Evolutionary conservation across 1,284 basidiomycete genomes (phyloP).

Genomic region (Rhodotorula sp.): DNA sequence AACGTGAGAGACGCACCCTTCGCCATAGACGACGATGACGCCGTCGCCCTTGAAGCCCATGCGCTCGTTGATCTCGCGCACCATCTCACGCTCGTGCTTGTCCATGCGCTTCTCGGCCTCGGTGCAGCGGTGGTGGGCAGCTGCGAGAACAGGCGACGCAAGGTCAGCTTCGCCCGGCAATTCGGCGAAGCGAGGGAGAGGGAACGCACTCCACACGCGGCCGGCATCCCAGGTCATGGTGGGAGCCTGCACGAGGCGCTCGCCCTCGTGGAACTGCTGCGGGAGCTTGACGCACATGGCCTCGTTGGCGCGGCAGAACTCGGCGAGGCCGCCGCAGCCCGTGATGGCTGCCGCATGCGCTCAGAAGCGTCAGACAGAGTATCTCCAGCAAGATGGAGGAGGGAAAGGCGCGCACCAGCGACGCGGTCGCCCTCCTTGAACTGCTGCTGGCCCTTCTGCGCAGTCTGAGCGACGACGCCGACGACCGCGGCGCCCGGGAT

Average conservation of each 20-base stretch:
- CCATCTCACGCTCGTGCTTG: slow-evolving; percentile 9
- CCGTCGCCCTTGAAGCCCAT: slow-evolving; percentile 20
- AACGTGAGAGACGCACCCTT: slow-evolving; percentile 6
- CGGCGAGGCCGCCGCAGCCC: slow-evolving; percentile 14
- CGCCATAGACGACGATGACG: slow-evolving; percentile 14
- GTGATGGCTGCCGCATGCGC: slow-evolving; percentile 7
- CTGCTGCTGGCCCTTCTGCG: slow-evolving; percentile 64
- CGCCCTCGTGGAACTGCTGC: slow-evolving; percentile 4
- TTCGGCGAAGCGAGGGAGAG: too few relatives aligned
- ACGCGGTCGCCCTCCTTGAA: slow-evolving; percentile 65
- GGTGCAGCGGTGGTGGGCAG: slow-evolving; percentile 12
- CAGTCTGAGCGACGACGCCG: slow-evolving; percentile 17
- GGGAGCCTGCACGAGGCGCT: background rate
- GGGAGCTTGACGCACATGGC: slow-evolving; percentile 4
- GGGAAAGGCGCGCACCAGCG: slow-evolving; percentile 19
- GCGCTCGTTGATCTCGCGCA: slow-evolving; percentile 8
- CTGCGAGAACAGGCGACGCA: background rate
- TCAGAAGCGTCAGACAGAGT: background rate
- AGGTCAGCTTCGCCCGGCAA: background rate
- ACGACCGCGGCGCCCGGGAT: slow-evolving; percentile 20
- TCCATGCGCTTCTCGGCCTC: background rate
- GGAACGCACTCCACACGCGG: slow-evolving; percentile 4
- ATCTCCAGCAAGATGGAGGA: background rate
- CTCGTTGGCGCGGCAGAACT: slow-evolving; percentile 20
- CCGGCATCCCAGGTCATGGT: background rate